Evolutionary conservation across 768 basidiomycete species (phyloP).

Genomic region (Pisolithus orientalis): DNA sequence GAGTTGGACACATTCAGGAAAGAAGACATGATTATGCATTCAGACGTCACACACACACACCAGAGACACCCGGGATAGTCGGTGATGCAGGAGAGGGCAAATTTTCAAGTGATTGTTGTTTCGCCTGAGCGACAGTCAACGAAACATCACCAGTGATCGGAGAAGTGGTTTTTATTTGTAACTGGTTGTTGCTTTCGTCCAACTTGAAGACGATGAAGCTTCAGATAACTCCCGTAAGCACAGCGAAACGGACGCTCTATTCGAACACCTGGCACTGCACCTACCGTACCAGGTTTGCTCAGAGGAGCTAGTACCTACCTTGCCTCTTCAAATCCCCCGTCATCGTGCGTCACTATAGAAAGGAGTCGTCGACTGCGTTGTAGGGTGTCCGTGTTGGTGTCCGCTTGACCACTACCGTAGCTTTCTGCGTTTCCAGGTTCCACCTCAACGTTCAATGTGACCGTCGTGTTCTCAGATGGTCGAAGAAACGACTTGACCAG

Average conservation of each 20-base stretch:
- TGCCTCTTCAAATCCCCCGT: conserved; percentile 44
- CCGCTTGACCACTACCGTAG: background rate
- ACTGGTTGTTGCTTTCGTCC: background rate
- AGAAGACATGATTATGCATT: background rate
- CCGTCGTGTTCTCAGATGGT: conserved; percentile 41
- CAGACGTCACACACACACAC: conserved; percentile 24
- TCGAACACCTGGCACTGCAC: background rate
- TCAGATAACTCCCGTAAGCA: conserved; percentile 3
- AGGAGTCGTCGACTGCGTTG: conserved; percentile 11
- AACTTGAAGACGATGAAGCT: conserved; percentile 16
- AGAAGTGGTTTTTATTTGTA: conserved; percentile 16
- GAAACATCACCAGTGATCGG: conserved; percentile 52
- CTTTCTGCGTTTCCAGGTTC: conserved; percentile 3
- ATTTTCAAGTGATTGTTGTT: conserved; percentile 32
- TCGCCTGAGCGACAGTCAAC: conserved; percentile 52
- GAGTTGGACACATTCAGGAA: background rate
- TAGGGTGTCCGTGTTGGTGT: background rate
- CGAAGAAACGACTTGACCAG: conserved; percentile 22
- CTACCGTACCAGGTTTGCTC: background rate
- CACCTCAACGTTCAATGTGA: conserved; percentile 35
- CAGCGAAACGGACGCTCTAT: background rate
- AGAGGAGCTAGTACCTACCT: conserved; percentile 32
- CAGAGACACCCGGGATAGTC: conserved; percentile 33
- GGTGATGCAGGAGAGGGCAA: conserved; percentile 14
- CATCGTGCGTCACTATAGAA: conserved; percentile 45